These are phyloP conservation scores for Omphalotus olearius DNA, from an alignment of 1,284 basidiomycete genomes.

Conservation along the genomic window DNA sequence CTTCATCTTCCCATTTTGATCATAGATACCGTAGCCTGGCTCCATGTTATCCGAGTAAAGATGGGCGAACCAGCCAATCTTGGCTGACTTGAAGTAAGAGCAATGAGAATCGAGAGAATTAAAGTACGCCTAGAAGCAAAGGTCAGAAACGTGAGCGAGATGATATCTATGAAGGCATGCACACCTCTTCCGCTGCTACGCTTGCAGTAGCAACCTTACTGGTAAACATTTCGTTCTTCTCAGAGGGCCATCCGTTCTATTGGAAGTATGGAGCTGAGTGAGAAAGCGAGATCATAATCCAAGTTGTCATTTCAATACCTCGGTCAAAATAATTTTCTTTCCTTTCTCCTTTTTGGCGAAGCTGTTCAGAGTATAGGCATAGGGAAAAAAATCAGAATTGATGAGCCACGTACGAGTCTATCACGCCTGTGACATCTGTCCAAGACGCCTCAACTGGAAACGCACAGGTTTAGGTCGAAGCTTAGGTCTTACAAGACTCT, in stretches of 20 bases:
- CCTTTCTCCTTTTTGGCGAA: constrained; percentile 54
- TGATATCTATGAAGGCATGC: constrained; percentile 20
- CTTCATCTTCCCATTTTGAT: constrained; percentile 52
- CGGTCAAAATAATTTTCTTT: constrained; percentile 70
- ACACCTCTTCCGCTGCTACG: constrained; percentile 53
- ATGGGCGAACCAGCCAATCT: constrained; percentile 78
- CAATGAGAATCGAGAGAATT: constrained; percentile 60
- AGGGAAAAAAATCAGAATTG: not conserved
- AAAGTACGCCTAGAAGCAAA: constrained; percentile 48
- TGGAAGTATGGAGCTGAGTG: constrained; percentile 1
- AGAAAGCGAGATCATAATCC: not conserved
- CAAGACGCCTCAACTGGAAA: constrained; percentile 50
- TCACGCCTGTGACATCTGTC: constrained; percentile 52
- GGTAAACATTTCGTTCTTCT: constrained; percentile 55
- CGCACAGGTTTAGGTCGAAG: not conserved
- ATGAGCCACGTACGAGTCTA: constrained; percentile 38
- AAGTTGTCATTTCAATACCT: constrained; percentile 37
- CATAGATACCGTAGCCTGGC: constrained; percentile 67
- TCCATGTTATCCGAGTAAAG: constrained; percentile 66
- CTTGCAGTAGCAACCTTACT: constrained; percentile 49
- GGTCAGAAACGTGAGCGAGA: not conserved
- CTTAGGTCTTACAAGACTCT: constrained; percentile 3
- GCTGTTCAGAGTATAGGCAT: constrained; percentile 15
- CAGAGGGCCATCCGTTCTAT: constrained; percentile 73
- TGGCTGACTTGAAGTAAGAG: constrained; percentile 52